Evolutionary conservation across 192 early-diverging fungal species (phyloP).

Genomic region (Coemansia sp.): DNA sequence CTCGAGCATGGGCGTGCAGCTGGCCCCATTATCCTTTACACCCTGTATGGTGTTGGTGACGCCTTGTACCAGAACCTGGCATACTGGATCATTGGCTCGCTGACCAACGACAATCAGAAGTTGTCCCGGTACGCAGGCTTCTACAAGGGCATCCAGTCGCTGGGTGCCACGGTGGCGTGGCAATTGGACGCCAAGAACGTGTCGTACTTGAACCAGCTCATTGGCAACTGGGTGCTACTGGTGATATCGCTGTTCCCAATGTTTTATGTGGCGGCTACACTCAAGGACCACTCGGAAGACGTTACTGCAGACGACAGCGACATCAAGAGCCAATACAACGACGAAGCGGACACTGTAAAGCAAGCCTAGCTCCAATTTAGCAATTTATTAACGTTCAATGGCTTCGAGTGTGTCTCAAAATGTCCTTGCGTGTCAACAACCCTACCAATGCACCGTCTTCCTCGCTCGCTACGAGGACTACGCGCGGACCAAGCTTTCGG

Average conservation of each 20-base stretch:
- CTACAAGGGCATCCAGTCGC: conserved; percentile 85
- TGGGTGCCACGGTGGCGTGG: conserved; percentile 66
- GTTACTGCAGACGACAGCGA: background rate
- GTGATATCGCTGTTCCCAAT: conserved; percentile 54
- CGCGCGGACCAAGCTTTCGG: conserved; percentile 76
- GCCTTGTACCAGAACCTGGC: conserved; percentile 73
- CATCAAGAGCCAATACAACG: background rate
- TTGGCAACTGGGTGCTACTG: conserved; percentile 59
- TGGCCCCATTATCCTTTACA: conserved; percentile 64
- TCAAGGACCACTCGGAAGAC: conserved; percentile 51
- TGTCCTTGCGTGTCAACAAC: conserved; percentile 74
- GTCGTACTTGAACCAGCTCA: conserved; percentile 53
- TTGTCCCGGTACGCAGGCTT: conserved; percentile 71
- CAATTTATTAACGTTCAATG: background rate
- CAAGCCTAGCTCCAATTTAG: background rate
- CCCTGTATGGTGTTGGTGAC: conserved; percentile 71
- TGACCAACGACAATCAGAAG: conserved; percentile 73
- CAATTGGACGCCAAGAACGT: conserved; percentile 61
- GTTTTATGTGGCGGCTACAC: conserved; percentile 46
- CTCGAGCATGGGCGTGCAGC: conserved; percentile 49
- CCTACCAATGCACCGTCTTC: conserved; percentile 61
- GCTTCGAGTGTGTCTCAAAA: conserved; percentile 44
- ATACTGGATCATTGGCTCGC: conserved; percentile 82
- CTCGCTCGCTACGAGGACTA: conserved; percentile 65
- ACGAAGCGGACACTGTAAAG: background rate